A percentile compares a stretch with the other conserved stretches of the same genome.
phyloP scores from a whole-genome alignment of 169 alveolate species.

The Nephromyces sp. region DNA sequence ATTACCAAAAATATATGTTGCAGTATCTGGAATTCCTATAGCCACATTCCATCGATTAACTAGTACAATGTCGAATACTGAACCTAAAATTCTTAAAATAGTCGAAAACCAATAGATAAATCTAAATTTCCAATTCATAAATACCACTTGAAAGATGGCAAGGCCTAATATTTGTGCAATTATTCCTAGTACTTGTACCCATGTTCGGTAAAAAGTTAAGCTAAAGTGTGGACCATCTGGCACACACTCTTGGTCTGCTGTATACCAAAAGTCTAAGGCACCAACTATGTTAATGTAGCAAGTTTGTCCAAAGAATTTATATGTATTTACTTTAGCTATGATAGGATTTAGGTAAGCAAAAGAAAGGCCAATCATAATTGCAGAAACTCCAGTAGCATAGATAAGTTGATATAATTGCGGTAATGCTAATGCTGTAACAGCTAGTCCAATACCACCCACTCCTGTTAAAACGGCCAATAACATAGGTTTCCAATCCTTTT shows the following conservation, averaged over 20 bases:
- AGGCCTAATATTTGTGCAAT: background rate
- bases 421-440: too few species aligned
- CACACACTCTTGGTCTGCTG: constrained; percentile 1
- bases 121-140: constrained; percentile 22
- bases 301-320: too few species aligned
- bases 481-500: too few species aligned
- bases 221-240: constrained; percentile 19
- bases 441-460: too few species aligned
- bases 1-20: constrained; percentile 16
- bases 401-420: too few species aligned
- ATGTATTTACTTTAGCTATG: too few species aligned
- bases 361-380: too few species aligned
- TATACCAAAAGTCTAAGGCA: constrained; percentile 12
- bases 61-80: constrained; percentile 1
- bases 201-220: constrained; percentile 9
- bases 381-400: too few species aligned
- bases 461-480: too few species aligned
- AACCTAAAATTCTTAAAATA: constrained; percentile 2
- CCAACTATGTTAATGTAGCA: background rate
- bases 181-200: background rate
- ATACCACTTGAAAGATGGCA: constrained; percentile 3
- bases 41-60: background rate
- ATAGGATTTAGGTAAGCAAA: too few species aligned
- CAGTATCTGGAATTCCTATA: background rate
- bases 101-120: constrained; percentile 5